phyloP scores from a whole-genome alignment of 352 stramenopile genomes.

The Phytophthora crassamura region DNA sequence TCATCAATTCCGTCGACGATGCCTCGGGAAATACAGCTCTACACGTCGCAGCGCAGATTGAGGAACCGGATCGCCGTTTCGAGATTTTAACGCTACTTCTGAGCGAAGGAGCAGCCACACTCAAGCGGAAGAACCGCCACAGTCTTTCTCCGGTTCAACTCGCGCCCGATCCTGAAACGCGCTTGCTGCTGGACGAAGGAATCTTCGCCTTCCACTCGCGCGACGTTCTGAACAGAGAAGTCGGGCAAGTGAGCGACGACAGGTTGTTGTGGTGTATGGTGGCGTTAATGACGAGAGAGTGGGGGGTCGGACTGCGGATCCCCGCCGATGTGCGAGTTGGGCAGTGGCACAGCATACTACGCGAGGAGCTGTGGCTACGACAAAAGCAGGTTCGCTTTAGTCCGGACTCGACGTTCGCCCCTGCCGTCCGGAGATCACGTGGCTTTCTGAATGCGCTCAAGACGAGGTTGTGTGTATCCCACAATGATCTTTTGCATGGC shows the following conservation, averaged over 20 bases:
- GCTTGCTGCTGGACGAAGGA: conserved; percentile 43
- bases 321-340: conserved; percentile 45
- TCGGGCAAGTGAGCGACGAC: conserved; percentile 8
- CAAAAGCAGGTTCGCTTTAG: conserved; percentile 61
- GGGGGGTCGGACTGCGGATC: conserved; percentile 36
- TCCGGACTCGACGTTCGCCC: conserved; percentile 49
- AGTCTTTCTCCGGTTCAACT: conserved; percentile 61
- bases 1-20: conserved; percentile 64
- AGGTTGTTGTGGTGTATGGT: conserved; percentile 66
- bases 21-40: conserved; percentile 63
- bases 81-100: conserved; percentile 59
- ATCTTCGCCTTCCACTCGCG: conserved; percentile 61
- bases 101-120: conserved; percentile 59
- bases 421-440: conserved; percentile 49
- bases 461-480: conserved; percentile 30
- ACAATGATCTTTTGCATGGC: conserved; percentile 14
- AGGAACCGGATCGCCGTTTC: conserved; percentile 52
- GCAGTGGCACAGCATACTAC: conserved; percentile 64
- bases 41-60: conserved; percentile 58
- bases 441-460: conserved; percentile 74
- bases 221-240: conserved; percentile 4
- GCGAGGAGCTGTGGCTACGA: conserved; percentile 67
- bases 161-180: conserved; percentile 34
- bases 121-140: conserved; percentile 56
- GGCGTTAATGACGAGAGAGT: conserved; percentile 63